These are phyloP conservation scores for Alisma plantagoaquatica DNA, from an alignment of 106 monocot species.

Conservation along the genomic window DNA sequence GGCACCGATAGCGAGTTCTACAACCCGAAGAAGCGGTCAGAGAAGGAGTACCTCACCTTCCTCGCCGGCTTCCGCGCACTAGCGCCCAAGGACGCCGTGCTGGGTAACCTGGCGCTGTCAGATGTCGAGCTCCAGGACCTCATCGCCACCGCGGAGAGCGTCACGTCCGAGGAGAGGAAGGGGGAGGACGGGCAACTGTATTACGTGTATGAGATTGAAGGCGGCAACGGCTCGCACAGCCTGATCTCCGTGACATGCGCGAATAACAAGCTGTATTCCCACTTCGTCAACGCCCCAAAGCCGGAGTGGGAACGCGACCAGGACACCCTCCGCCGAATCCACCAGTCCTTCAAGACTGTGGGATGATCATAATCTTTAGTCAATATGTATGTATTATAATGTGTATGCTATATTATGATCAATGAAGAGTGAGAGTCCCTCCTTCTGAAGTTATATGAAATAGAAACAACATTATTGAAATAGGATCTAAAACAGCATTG, in stretches of 20 bases:
- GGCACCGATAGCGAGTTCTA: conserved; percentile 98
- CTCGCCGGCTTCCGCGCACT: conserved; percentile 64
- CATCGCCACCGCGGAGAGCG: conserved; percentile 58
- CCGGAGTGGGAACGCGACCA: conserved; percentile 77
- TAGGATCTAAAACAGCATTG: too few relatives aligned
- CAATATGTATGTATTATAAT: too few relatives aligned
- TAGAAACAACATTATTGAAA: too few relatives aligned
- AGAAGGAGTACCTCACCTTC: conserved; percentile 88
- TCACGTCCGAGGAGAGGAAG: conserved; percentile 39
- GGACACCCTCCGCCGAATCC: conserved; percentile 49
- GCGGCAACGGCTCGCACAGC: conserved; percentile 55
- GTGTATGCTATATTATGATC: too few relatives aligned
- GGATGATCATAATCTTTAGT: conserved; percentile 1
- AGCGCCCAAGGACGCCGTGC: conserved; percentile 65
- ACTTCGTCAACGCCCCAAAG: conserved; percentile 81
- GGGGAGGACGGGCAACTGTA: conserved; percentile 69
- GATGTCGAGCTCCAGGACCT: conserved; percentile 85
- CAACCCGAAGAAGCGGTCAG: conserved; percentile 78
- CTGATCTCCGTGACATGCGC: conserved; percentile 86
- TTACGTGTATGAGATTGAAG: conserved; percentile 79
- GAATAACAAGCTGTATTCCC: conserved; percentile 84
- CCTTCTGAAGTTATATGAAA: too few relatives aligned
- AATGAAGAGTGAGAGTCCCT: too few relatives aligned
- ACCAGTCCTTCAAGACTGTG: conserved; percentile 82
- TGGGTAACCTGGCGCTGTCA: conserved; percentile 79